Percentiles rank a stretch among this genome's conserved stretches.
Evolutionary conservation across 257 asterid genomes (phyloP).

Genomic region (Plantago ovata): DNA sequence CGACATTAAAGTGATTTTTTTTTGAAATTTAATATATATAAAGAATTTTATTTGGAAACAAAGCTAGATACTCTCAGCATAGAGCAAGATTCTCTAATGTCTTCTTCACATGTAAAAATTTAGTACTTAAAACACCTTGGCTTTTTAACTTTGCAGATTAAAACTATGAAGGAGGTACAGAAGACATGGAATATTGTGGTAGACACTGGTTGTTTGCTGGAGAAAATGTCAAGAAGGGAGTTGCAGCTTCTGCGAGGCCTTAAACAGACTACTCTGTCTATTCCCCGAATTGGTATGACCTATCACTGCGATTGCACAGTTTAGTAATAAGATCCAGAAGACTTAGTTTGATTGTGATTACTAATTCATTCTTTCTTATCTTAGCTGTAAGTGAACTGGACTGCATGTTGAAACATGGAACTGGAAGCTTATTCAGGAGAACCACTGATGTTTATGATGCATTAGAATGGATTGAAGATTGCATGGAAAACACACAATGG

Average conservation of each 20-base stretch:
- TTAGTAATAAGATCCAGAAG: not conserved
- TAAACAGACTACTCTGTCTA: slow-evolving; percentile 52
- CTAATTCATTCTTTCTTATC: not conserved
- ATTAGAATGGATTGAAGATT: slow-evolving; percentile 73
- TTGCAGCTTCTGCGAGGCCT: slow-evolving; percentile 78
- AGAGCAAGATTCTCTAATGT: too few species aligned
- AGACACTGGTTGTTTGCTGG: slow-evolving; percentile 63
- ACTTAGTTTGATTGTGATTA: slow-evolving; percentile 10
- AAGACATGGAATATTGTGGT: slow-evolving; percentile 68
- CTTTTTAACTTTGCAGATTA: too few species aligned
- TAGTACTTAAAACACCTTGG: too few species aligned
- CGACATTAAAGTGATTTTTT: too few species aligned
- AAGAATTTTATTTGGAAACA: too few species aligned
- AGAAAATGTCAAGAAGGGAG: slow-evolving; percentile 66
- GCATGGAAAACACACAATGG: slow-evolving; percentile 48
- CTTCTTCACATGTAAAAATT: not conserved
- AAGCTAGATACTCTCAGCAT: too few species aligned
- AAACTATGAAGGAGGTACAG: slow-evolving; percentile 27
- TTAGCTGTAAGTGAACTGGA: slow-evolving; percentile 81
- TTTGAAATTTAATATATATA: too few species aligned
- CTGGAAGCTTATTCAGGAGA: slow-evolving; percentile 58
- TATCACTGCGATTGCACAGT: not conserved
- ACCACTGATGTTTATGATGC: slow-evolving; percentile 62
- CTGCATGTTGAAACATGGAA: slow-evolving; percentile 56
- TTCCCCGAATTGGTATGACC: slow-evolving; percentile 72